Base-by-base conservation (phyloP, 169 alveolate species). In the Plasmodium chabaudi region DNA sequence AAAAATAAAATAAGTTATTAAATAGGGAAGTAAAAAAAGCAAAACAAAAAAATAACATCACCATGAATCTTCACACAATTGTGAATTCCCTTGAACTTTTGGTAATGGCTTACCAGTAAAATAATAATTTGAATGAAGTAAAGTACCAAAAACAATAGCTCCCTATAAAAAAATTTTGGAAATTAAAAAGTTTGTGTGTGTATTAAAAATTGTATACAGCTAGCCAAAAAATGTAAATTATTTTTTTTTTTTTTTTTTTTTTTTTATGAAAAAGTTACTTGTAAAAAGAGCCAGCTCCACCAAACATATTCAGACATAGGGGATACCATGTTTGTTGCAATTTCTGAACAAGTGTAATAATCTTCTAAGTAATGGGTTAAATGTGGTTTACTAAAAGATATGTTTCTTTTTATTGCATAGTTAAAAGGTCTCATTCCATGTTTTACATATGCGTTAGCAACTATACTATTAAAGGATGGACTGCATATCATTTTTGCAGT, bases 81-180 rank as follows among this genome's bases (percentile, higher is more conserved):
- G 97, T 1, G 97, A 86, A 60, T 95, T 91, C 6, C 96, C 95
- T 57, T 93, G 94, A 19, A 93, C 92, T 73, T 95, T 95, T 44
- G 97, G 97, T 23, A 95, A 72, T 0, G 94, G 87, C 34, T 94
- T 94, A 6, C 97, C 97, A 46, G 96, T 87, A 67, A 95, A 95
- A 73, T 95, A 95, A 87, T 95, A 95, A 73, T 95, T 95, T 9
- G 97, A 88, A 59, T 95, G 97, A 47, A 95, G 63, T 61, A 94
- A 70, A 17, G 92, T 68, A 0, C 97, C 97, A 72, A 95, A 89
- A 61, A 94, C 89, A 17, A 94, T 75, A 34, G 84, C 87, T 21
- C 93, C 94, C 97, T 95, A 47, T 15, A 46, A 42, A 51, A n/a
- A 21, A 21, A 21, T 21, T 21, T 61, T 34, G 53, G 39, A 42